Evolutionary conservation across 495 filamentous ascomycete species (phyloP).

Genomic region (Rhizodiscina lignyota): DNA sequence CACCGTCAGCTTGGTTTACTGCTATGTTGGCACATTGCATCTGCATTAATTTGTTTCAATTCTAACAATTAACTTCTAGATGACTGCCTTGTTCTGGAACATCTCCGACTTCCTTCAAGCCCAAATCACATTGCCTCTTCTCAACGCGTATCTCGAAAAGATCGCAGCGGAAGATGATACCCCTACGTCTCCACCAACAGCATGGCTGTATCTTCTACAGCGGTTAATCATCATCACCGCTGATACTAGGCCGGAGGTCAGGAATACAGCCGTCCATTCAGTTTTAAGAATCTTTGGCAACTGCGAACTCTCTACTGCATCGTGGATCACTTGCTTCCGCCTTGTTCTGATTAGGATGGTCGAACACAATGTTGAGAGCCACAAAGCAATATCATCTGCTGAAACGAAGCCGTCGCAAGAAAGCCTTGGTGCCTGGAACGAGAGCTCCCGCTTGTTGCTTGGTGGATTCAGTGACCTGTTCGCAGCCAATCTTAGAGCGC

Average conservation of each 20-base stretch:
- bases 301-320: constrained; percentile 56
- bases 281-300: constrained; percentile 83
- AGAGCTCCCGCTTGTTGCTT: constrained; percentile 59
- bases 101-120: constrained; percentile 68
- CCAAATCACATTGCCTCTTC: constrained; percentile 28
- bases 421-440: constrained; percentile 46
- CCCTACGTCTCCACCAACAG: background rate
- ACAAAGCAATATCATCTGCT: constrained; percentile 8
- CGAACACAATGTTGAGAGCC: constrained; percentile 23
- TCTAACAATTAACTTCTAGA: too few relatives aligned
- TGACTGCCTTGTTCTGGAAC: constrained; percentile 88
- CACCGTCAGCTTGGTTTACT: too few relatives aligned
- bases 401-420: constrained; percentile 5
- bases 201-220: constrained; percentile 69
- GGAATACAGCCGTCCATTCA: constrained; percentile 86
- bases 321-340: constrained; percentile 73
- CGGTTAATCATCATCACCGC: constrained; percentile 60
- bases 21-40: too few relatives aligned
- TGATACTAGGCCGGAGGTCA: constrained; percentile 66
- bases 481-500: constrained; percentile 38
- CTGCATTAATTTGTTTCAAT: too few relatives aligned
- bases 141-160: too few relatives aligned
- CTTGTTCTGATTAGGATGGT: constrained; percentile 66
- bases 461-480: constrained; percentile 53
- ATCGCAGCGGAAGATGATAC: background rate